A percentile compares a stretch with the other conserved stretches of the same genome.
phyloP scores from a whole-genome alignment of 176 grass and related monocot species.

The Puccinellia tenuiflora region DNA sequence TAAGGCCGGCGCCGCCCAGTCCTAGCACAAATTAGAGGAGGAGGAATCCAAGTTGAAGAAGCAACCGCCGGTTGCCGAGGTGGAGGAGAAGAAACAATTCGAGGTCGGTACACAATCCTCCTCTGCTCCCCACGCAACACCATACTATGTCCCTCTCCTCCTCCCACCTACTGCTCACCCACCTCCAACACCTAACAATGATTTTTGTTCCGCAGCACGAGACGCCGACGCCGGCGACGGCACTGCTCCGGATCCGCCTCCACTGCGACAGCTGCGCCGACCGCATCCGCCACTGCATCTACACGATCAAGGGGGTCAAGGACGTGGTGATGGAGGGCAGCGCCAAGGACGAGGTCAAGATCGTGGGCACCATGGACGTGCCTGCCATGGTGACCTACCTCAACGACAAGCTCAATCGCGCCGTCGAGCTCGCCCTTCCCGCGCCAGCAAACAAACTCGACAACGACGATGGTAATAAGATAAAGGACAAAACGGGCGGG shows the following conservation, averaged over 20 bases:
- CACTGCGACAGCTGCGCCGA: constrained; percentile 89
- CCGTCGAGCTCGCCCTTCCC: constrained; percentile 46
- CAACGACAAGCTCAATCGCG: constrained; percentile 63
- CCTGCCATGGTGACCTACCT: constrained; percentile 46
- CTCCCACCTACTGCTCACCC: no score
- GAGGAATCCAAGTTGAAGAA: no score
- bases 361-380: constrained; percentile 72
- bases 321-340: constrained; percentile 52
- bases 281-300: constrained; percentile 55
- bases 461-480: not conserved
- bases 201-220: constrained; percentile 25
- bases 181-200: constrained; percentile 24
- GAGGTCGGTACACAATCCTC: constrained; percentile 37
- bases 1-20: not conserved
- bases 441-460: constrained; percentile 36
- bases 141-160: no score
- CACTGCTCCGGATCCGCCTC: constrained; percentile 73
- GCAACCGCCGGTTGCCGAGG: constrained; percentile 29
- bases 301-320: constrained; percentile 87
- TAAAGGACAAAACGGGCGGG: constrained; percentile 19
- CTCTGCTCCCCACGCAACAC: constrained; percentile 14
- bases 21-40: no score
- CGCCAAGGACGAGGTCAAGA: constrained; percentile 63
- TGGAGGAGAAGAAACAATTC: constrained; percentile 45
- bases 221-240: no score